phyloP scores from a whole-genome alignment of 345 rosid genomes.

The Excoecaria cochinchinensis region DNA sequence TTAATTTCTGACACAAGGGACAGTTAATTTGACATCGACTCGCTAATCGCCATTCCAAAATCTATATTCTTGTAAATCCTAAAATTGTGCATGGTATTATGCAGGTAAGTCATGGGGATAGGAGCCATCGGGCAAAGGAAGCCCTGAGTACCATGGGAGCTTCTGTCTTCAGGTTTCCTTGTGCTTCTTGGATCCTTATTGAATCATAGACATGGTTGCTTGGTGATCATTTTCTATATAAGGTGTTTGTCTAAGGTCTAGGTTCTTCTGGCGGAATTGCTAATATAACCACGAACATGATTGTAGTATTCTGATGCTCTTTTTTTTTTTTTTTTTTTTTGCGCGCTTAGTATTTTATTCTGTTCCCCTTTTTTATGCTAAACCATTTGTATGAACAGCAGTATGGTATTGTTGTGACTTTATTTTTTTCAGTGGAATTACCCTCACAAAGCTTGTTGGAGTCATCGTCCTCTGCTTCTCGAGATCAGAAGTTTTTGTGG shows the following conservation, averaged over 20 bases:
- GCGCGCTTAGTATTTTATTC: background rate
- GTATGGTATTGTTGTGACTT: background rate
- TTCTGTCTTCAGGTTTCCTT: constrained; percentile 28
- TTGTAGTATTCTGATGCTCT: background rate
- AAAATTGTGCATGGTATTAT: background rate
- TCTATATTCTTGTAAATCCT: background rate
- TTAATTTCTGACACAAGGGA: background rate
- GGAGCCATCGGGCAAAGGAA: constrained; percentile 16
- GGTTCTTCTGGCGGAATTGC: background rate
- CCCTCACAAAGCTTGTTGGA: constrained; percentile 88
- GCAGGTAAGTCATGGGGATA: constrained; percentile 22
- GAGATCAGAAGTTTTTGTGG: constrained; percentile 92
- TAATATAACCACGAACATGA: background rate
- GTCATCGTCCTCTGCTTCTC: constrained; percentile 85
- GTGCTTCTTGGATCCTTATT: background rate
- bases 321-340: too few species aligned
- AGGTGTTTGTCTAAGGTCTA: background rate
- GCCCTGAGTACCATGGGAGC: constrained; percentile 30
- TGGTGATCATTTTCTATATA: background rate
- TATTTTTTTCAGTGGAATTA: constrained; percentile 67
- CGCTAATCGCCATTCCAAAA: background rate
- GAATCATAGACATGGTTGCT: background rate
- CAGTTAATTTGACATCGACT: background rate
- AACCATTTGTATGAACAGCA: background rate
- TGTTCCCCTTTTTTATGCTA: background rate